Conservation (phyloP, 257 asterid genomes). For the Jaltomata sinuosa region DNA sequence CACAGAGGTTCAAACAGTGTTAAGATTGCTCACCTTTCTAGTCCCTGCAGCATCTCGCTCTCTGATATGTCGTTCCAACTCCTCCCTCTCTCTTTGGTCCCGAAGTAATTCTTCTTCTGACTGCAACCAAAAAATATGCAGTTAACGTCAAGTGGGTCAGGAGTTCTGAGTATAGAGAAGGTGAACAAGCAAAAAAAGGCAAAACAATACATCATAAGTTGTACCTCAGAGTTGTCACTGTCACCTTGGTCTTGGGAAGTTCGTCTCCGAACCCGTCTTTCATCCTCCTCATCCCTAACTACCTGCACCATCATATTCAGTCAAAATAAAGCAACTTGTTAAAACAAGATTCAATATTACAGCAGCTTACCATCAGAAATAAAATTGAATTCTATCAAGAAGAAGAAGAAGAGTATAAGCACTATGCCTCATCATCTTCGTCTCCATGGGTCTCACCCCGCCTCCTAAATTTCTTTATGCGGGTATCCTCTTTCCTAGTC, state of each 20-base stretch:
- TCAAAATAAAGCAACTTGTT: conserved; percentile 15
- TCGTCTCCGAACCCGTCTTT: conserved; percentile 56
- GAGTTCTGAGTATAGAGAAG: neutral
- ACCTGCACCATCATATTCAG: conserved; percentile 34
- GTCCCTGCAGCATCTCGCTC: conserved; percentile 91
- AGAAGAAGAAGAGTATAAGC: conserved; percentile 19
- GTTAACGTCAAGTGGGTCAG: neutral
- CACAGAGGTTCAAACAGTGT: neutral
- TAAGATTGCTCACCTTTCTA: conserved; percentile 47
- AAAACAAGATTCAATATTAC: conserved; percentile 12
- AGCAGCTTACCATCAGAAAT: conserved; percentile 15
- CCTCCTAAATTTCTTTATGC: conserved; percentile 65
- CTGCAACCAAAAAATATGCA: conserved; percentile 26
- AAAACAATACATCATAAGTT: neutral
- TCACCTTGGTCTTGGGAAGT: conserved; percentile 47
- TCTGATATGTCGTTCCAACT: conserved; percentile 66
- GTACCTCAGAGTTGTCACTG: conserved; percentile 51
- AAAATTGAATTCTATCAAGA: conserved; percentile 18
- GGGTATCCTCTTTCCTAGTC: conserved; percentile 44
- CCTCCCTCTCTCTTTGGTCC: conserved; percentile 86
- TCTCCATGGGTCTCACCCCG: conserved; percentile 61
- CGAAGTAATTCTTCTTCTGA: conserved; percentile 87
- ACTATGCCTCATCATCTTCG: conserved; percentile 62
- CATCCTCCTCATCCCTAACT: conserved; percentile 20
- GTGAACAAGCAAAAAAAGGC: neutral